These are phyloP conservation scores for Lasiodiplodia sp. DNA, from an alignment of 2,329 filamentous ascomycete species.

Conservation along the genomic window DNA sequence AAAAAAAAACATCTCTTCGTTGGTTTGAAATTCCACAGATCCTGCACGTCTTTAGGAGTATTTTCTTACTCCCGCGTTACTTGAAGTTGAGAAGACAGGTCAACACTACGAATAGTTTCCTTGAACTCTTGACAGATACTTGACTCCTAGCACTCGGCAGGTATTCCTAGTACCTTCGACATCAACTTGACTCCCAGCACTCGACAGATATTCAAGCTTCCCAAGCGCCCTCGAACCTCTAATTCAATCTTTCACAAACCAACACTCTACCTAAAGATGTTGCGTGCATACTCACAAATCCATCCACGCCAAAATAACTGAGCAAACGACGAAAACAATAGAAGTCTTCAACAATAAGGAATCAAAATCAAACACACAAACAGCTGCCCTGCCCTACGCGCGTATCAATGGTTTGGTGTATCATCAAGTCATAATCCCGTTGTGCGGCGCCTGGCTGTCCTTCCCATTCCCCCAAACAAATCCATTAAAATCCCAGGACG, in stretches of 20 bases:
- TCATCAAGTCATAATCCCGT: slow-evolving; percentile 13
- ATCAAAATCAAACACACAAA: not conserved
- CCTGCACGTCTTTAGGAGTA: no score
- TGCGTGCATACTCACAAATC: not conserved
- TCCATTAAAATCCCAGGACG: not conserved
- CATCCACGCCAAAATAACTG: not conserved
- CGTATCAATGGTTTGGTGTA: slow-evolving; percentile 7
- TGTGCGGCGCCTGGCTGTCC: not conserved
- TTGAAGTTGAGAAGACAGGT: no score
- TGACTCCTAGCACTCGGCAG: not conserved
- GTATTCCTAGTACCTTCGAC: not conserved
- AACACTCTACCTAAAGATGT: not conserved
- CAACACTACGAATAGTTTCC: no score
- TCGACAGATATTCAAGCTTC: not conserved
- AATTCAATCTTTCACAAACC: slow-evolving; percentile 12
- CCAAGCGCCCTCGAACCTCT: not conserved
- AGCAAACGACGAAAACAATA: not conserved
- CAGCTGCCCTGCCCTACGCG: not conserved
- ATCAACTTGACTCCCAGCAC: not conserved
- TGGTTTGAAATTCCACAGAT: no score
- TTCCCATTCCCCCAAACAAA: not conserved
- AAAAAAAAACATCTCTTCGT: no score
- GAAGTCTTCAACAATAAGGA: not conserved
- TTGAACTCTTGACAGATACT: no score
- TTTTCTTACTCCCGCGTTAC: no score